phyloP scores from a whole-genome alignment of 1,284 basidiomycete species.

The Sanguinoderma infundibulare region DNA sequence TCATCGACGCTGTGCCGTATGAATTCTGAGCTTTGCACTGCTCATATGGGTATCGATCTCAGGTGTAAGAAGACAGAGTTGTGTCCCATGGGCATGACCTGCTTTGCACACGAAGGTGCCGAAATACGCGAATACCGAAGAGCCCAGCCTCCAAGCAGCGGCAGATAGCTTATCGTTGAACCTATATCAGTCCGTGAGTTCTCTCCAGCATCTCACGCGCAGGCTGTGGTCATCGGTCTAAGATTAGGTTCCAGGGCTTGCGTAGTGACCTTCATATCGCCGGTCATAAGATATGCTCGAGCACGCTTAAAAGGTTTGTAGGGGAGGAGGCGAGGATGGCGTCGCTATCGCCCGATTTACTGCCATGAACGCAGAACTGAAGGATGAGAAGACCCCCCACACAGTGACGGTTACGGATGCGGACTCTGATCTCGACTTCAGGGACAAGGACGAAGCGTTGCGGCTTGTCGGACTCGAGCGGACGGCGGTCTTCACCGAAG shows the following conservation, averaged over 20 bases:
- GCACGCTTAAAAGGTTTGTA: not conserved
- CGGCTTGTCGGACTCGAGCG: conserved; percentile 58
- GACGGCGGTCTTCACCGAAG: conserved; percentile 58
- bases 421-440: conserved; percentile 37
- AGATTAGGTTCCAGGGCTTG: conserved; percentile 4
- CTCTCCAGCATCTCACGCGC: not conserved
- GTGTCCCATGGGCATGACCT: too few species aligned
- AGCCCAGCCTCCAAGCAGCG: conserved; percentile 2
- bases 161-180: conserved; percentile 3
- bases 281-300: not conserved
- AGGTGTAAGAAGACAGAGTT: too few species aligned
- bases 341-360: not conserved
- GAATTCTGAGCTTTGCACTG: too few species aligned
- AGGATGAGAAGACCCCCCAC: conserved; percentile 18
- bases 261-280: not conserved
- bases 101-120: not conserved
- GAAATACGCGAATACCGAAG: not conserved
- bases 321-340: not conserved
- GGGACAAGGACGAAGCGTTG: conserved; percentile 62
- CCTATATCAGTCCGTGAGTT: conserved; percentile 4
- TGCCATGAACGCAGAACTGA: conserved; percentile 5
- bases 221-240: not conserved
- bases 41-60: too few species aligned
- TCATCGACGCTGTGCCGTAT: not conserved
- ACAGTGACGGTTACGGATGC: conserved; percentile 13